Conservation (phyloP, 352 stramenopile genomes). For the Globisporangium nagaii region DNA sequence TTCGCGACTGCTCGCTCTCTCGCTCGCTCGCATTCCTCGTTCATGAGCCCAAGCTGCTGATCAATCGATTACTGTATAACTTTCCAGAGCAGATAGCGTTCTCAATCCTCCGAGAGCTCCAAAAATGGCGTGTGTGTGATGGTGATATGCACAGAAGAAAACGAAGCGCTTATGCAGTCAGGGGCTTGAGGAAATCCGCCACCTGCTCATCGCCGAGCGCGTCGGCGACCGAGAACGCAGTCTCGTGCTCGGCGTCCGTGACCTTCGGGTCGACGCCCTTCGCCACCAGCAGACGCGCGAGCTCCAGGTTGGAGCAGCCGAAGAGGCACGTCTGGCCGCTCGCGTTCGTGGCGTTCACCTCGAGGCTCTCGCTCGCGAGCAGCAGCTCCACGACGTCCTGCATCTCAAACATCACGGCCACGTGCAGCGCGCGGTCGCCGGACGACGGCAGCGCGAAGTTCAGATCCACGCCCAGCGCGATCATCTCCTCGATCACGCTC, state of each 20-base stretch:
- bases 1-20: too few species aligned
- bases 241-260: slow-evolving; percentile 64
- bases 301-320: slow-evolving; percentile 66
- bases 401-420: slow-evolving; percentile 83
- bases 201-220: slow-evolving; percentile 78
- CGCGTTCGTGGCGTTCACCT: slow-evolving; percentile 67
- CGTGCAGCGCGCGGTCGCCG: slow-evolving; percentile 70
- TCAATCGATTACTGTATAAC: too few species aligned
- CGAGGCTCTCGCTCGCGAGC: slow-evolving; percentile 34
- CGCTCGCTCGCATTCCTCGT: too few species aligned
- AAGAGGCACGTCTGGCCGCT: slow-evolving; percentile 78
- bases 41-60: too few species aligned
- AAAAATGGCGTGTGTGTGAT: too few species aligned
- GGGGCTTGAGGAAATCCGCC: slow-evolving; percentile 48
- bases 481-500: slow-evolving; percentile 71
- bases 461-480: slow-evolving; percentile 57
- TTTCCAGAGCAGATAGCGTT: too few species aligned
- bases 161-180: slow-evolving; percentile 9
- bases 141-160: too few species aligned
- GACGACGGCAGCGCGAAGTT: slow-evolving; percentile 60
- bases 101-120: too few species aligned
- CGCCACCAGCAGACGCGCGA: slow-evolving; percentile 53
- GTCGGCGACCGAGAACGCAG: slow-evolving; percentile 57
- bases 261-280: slow-evolving; percentile 63
- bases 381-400: slow-evolving; percentile 74